Percentiles rank a stretch among this genome's conserved stretches.
Conservation (phyloP, 2,329 filamentous ascomycete genomes). For the Aulographum hederae region DNA sequence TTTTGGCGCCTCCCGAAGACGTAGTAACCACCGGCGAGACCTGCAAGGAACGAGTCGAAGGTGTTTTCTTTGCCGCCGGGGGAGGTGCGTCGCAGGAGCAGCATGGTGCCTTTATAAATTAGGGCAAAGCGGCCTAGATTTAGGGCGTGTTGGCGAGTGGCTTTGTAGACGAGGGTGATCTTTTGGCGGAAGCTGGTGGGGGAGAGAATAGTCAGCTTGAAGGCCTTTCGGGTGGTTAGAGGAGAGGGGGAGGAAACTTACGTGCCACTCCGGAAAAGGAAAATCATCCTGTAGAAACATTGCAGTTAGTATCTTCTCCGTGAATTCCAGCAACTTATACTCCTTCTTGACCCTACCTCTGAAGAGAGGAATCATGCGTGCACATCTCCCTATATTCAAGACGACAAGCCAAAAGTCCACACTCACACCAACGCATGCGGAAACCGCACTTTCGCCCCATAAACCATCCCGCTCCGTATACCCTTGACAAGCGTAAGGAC, state of each 20-base stretch:
- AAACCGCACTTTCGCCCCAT: conserved; percentile 94
- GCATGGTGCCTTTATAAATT: conserved; percentile 72
- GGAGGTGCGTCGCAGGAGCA: conserved; percentile 45
- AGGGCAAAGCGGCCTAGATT: conserved; percentile 86
- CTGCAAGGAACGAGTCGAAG: conserved; percentile 73
- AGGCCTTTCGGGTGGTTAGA: conserved; percentile 2
- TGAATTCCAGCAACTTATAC: neutral
- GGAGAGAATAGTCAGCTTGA: conserved; percentile 4
- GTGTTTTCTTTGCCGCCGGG: conserved; percentile 39
- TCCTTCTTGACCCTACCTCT: neutral
- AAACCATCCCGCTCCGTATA: conserved; percentile 90
- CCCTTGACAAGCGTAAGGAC: conserved; percentile 74
- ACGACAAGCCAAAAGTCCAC: no score
- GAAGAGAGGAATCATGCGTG: no score
- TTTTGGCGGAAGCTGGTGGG: conserved; percentile 51
- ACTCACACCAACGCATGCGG: conserved; percentile 79
- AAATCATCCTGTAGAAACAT: conserved; percentile 54
- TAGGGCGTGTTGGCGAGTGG: conserved; percentile 74
- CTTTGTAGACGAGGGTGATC: conserved; percentile 56
- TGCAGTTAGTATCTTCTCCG: conserved; percentile 4
- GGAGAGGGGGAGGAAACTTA: conserved; percentile 25
- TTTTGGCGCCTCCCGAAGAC: conserved; percentile 78
- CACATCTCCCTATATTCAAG: no score
- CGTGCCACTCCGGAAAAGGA: conserved; percentile 86
- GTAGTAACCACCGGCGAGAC: conserved; percentile 75